Conservation (phyloP, 495 filamentous ascomycete species). For the Tuber brumale region DNA sequence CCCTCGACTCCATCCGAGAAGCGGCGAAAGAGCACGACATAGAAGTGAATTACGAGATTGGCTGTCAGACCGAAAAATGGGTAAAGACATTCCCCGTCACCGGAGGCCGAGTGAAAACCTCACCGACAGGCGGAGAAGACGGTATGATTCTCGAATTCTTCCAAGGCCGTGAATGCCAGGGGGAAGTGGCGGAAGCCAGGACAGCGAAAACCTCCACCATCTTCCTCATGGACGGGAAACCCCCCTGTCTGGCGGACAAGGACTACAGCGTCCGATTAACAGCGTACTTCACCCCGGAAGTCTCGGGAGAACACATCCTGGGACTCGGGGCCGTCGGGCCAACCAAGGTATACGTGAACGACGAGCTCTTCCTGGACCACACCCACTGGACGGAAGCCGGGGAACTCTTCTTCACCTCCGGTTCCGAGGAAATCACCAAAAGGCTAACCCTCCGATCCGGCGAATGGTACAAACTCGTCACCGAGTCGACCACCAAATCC, state of each 20-base stretch:
- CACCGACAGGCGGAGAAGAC: slow-evolving; percentile 49
- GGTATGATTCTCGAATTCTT: slow-evolving; percentile 58
- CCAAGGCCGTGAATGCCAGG: slow-evolving; percentile 54
- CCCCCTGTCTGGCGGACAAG: slow-evolving; percentile 51
- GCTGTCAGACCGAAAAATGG: slow-evolving; percentile 59
- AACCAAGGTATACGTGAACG: slow-evolving; percentile 61
- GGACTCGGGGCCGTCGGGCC: slow-evolving; percentile 72
- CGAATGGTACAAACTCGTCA: slow-evolving; percentile 48
- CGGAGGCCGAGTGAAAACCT: slow-evolving; percentile 43
- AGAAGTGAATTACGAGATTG: slow-evolving; percentile 48
- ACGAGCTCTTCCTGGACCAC: slow-evolving; percentile 62
- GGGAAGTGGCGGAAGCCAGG: slow-evolving; percentile 49
- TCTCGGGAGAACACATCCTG: slow-evolving; percentile 60
- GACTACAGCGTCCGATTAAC: slow-evolving; percentile 57
- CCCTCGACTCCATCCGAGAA: slow-evolving; percentile 50
- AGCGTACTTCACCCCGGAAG: slow-evolving; percentile 49
- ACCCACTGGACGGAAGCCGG: slow-evolving; percentile 61
- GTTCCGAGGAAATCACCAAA: slow-evolving; percentile 51
- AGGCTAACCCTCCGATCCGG: slow-evolving; percentile 49
- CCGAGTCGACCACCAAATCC: slow-evolving; percentile 55
- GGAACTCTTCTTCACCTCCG: slow-evolving; percentile 53
- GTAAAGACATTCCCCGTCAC: slow-evolving; percentile 54
- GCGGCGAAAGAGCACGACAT: slow-evolving; percentile 43
- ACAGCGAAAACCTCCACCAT: slow-evolving; percentile 55
- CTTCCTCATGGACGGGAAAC: slow-evolving; percentile 59